Percentiles rank a stretch among this genome's conserved stretches.
These are phyloP conservation scores for Licmophora abbreviata DNA, from an alignment of 108 stramenopile species.

Conservation along the genomic window DNA sequence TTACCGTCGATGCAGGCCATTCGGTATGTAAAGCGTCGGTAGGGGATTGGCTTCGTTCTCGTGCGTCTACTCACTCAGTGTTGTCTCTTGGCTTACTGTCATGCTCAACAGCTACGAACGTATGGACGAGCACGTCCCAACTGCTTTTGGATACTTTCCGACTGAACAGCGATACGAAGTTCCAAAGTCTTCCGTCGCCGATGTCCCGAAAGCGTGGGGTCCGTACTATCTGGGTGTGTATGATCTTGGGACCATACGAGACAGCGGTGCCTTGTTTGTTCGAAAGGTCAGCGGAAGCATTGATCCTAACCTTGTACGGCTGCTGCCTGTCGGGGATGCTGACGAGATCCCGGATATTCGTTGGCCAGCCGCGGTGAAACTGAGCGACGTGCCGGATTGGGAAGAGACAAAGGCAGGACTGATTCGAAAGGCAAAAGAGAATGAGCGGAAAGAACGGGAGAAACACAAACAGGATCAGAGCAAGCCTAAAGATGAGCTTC, in stretches of 20 bases:
- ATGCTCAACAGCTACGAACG: no score
- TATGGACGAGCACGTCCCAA: slow-evolving; percentile 82
- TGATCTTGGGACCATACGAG: slow-evolving; percentile 60
- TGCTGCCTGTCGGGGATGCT: slow-evolving; percentile 55
- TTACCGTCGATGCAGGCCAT: slow-evolving; percentile 37
- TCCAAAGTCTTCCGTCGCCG: slow-evolving; percentile 40
- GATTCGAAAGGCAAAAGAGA: slow-evolving; percentile 1
- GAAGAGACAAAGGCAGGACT: slow-evolving; percentile 4
- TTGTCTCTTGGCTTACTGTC: no score
- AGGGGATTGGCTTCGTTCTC: no score
- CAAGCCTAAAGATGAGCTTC: no score
- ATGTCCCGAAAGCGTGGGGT: slow-evolving; percentile 64
- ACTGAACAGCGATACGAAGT: slow-evolving; percentile 45
- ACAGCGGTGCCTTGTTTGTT: slow-evolving; percentile 75
- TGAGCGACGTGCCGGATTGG: slow-evolving; percentile 31
- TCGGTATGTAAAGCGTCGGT: no score
- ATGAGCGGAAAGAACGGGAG: background rate
- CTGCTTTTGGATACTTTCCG: slow-evolving; percentile 44
- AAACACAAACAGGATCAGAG: no score
- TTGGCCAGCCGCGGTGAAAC: slow-evolving; percentile 54
- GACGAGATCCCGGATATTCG: slow-evolving; percentile 55
- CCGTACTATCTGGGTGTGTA: slow-evolving; percentile 85
- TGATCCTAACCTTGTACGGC: slow-evolving; percentile 56
- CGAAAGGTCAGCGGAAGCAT: slow-evolving; percentile 69
- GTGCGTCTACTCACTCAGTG: no score